phyloP scores from a whole-genome alignment of 768 basidiomycete genomes.

The Lentinula detonsa region DNA sequence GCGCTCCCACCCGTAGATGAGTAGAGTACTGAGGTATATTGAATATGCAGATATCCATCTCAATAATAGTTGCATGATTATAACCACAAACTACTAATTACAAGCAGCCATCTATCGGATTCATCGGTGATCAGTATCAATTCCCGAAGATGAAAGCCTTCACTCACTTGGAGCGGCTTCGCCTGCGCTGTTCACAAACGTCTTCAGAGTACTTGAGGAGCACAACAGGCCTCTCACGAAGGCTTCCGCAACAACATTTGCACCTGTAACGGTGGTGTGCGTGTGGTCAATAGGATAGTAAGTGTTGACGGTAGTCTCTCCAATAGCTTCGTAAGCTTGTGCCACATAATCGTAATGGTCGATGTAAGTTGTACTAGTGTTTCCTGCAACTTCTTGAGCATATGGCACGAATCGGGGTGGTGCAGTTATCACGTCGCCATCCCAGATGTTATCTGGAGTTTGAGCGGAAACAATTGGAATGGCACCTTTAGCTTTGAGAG shows the following conservation, averaged over 20 bases:
- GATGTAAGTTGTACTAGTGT: slow-evolving; percentile 33
- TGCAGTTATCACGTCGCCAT: slow-evolving; percentile 25
- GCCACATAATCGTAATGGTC: slow-evolving; percentile 41
- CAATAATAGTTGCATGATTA: too few species aligned
- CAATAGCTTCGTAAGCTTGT: slow-evolving; percentile 32
- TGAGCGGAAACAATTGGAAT: slow-evolving; percentile 41
- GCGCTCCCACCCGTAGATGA: too few species aligned
- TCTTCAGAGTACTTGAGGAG: slow-evolving; percentile 25
- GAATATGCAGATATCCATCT: too few species aligned
- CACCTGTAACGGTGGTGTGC: slow-evolving; percentile 37
- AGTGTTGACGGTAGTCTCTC: slow-evolving; percentile 26
- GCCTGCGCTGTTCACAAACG: slow-evolving; percentile 29
- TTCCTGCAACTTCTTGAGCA: slow-evolving; percentile 29
- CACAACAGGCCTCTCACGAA: slow-evolving; percentile 42
- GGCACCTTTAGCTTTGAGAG: slow-evolving; percentile 39
- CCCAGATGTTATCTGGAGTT: slow-evolving; percentile 42
- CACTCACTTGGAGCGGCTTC: slow-evolving; percentile 29
- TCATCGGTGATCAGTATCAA: not conserved
- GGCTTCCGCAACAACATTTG: slow-evolving; percentile 40
- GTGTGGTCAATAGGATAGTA: slow-evolving; percentile 43
- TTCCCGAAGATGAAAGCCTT: not conserved
- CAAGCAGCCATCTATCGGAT: slow-evolving; percentile 14
- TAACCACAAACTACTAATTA: not conserved
- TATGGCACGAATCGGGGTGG: slow-evolving; percentile 39
- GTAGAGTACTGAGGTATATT: too few species aligned